Evolutionary conservation across 768 basidiomycete genomes (phyloP).

Genomic region (Lentinula detonsa): DNA sequence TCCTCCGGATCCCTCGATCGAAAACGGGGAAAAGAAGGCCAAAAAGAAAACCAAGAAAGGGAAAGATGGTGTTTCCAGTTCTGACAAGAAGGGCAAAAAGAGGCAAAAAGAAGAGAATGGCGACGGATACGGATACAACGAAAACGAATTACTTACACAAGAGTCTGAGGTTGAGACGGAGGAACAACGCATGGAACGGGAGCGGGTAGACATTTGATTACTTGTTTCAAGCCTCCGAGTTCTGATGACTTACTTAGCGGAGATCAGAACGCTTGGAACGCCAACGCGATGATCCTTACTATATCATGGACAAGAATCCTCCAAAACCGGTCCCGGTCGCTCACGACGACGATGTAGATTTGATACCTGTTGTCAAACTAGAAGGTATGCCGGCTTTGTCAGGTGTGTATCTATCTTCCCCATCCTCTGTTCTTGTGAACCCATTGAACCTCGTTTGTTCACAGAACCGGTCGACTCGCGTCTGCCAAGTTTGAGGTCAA

Average conservation of each 20-base stretch:
- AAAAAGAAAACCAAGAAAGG: constrained; percentile 30
- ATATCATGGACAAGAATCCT: constrained; percentile 64
- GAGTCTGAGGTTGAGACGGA: constrained; percentile 39
- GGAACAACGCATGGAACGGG: constrained; percentile 55
- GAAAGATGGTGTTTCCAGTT: constrained; percentile 27
- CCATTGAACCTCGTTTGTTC: background rate
- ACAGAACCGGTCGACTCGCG: constrained; percentile 26
- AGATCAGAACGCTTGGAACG: constrained; percentile 72
- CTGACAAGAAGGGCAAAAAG: constrained; percentile 22
- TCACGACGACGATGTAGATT: constrained; percentile 64
- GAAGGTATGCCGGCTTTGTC: constrained; percentile 58
- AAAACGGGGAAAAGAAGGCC: constrained; percentile 34
- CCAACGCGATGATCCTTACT: constrained; percentile 85
- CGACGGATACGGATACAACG: constrained; percentile 9
- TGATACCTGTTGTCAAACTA: constrained; percentile 85
- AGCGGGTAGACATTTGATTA: constrained; percentile 42
- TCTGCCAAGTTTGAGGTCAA: constrained; percentile 39
- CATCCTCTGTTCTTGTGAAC: background rate
- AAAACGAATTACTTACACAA: constrained; percentile 22
- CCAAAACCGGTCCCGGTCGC: constrained; percentile 19
- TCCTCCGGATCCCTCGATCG: constrained; percentile 27
- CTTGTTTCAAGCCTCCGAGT: background rate
- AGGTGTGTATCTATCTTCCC: constrained; percentile 25
- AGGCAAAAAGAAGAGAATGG: constrained; percentile 24
- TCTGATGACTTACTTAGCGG: constrained; percentile 36